Conservation (phyloP, 495 filamentous ascomycete genomes). For the Lasiosphaeris hirsuta region DNA sequence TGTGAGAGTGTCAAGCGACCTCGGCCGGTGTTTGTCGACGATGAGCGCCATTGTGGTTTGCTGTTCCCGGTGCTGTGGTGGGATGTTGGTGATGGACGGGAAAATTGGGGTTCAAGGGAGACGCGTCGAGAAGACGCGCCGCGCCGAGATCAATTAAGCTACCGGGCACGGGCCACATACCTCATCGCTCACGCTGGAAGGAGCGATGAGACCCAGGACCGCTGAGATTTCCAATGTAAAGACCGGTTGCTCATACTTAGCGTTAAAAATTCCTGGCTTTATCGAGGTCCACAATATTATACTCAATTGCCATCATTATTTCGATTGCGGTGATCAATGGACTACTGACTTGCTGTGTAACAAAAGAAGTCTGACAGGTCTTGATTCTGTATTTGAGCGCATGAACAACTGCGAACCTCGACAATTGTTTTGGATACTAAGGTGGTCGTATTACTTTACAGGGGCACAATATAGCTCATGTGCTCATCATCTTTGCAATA, state of each 20-base stretch:
- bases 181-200: neutral
- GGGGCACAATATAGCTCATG: neutral
- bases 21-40: slow-evolving; percentile 92
- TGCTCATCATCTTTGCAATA: too few species aligned
- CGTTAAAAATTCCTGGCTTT: too few species aligned
- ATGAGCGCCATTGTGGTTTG: slow-evolving; percentile 59
- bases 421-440: too few species aligned
- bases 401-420: too few species aligned
- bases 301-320: too few species aligned
- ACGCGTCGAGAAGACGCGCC: slow-evolving; percentile 20
- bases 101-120: slow-evolving; percentile 13
- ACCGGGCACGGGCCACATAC: slow-evolving; percentile 17
- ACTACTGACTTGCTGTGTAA: too few species aligned
- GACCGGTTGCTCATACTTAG: too few species aligned
- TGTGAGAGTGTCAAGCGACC: slow-evolving; percentile 77
- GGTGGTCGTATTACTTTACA: neutral
- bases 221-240: too few species aligned
- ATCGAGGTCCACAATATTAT: too few species aligned
- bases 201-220: neutral
- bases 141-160: slow-evolving; percentile 15
- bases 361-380: too few species aligned
- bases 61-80: neutral
- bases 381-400: neutral
- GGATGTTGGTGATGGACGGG: neutral
- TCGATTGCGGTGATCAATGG: too few species aligned